Conservation (phyloP, 2,329 filamentous ascomycete genomes). For the Ascochyta koolunga region DNA sequence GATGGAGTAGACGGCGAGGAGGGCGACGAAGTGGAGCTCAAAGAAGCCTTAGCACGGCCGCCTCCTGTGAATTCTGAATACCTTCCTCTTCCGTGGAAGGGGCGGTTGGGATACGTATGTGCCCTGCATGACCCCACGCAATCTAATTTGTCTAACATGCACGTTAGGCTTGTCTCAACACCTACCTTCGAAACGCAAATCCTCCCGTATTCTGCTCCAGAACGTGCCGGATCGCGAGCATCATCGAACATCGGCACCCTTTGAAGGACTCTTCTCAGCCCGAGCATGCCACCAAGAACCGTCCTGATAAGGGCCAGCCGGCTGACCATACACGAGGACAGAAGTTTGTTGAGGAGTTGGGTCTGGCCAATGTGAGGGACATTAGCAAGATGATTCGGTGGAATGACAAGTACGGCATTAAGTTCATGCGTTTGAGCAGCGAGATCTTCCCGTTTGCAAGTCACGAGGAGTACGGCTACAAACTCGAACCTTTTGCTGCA, state of each 20-base stretch:
- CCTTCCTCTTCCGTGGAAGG: slow-evolving; percentile 88
- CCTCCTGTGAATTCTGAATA: slow-evolving; percentile 83
- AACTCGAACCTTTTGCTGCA: slow-evolving; percentile 80
- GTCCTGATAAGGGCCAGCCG: slow-evolving; percentile 75
- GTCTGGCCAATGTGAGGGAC: slow-evolving; percentile 81
- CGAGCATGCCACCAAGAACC: slow-evolving; percentile 83
- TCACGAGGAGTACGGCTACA: slow-evolving; percentile 85
- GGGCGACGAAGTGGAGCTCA: slow-evolving; percentile 62
- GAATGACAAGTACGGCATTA: slow-evolving; percentile 92
- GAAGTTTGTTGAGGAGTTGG: slow-evolving; percentile 76
- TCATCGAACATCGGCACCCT: slow-evolving; percentile 86
- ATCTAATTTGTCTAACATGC: slow-evolving; percentile 23
- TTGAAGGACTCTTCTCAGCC: slow-evolving; percentile 76
- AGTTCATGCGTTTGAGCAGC: slow-evolving; percentile 87
- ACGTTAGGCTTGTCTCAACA: slow-evolving; percentile 81
- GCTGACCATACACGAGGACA: slow-evolving; percentile 71
- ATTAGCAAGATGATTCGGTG: slow-evolving; percentile 85
- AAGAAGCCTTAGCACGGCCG: slow-evolving; percentile 65
- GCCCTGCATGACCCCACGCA: slow-evolving; percentile 17
- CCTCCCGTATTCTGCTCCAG: slow-evolving; percentile 89
- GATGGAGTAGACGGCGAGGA: slow-evolving; percentile 42
- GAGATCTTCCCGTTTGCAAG: slow-evolving; percentile 98
- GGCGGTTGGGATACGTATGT: slow-evolving; percentile 83
- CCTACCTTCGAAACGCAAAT: slow-evolving; percentile 81
- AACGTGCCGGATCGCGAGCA: slow-evolving; percentile 89